Evolutionary conservation across 2,329 filamentous ascomycete genomes (phyloP), one percentile per base, ranked within the genome.

Genomic region (Tolypocladium tundrense): DNA sequence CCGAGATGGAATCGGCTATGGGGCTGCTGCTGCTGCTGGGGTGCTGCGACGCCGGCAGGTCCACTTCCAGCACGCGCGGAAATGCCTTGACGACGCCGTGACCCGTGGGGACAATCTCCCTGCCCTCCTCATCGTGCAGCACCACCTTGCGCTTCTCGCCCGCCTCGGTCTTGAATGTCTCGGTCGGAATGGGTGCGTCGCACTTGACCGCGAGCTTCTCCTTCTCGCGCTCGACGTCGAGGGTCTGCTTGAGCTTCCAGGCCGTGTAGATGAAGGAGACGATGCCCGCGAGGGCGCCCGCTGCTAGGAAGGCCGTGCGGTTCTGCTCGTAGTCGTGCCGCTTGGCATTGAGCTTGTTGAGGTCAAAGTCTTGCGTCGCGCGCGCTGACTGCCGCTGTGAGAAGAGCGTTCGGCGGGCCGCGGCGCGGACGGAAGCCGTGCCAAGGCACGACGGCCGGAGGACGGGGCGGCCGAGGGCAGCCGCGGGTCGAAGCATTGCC

Each of bases 71-170:
- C 3, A 81, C 85, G 58, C 86, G 82, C 2, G 92, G 92, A 69
- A 96, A 95, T 56, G 82, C 79, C 1, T 90, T 87, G 4, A 96
- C 83, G n/a, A 85, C 87, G 63, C 79, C 86, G 64, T 92, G 91
- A 16, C 91, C 91, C 0, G 91, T 96, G 19, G 88, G 82, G 0
- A 96, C 86, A 50, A 94, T 77, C 68, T 94, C 88, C 52, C 81
- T 79, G 48, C 87, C 87, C 16, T 88, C 79, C n/a, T 83, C 80
- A 61, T 87, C 85, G 59, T 86, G 85, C 1, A 88, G 71, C 16
- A 88, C 79, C 1, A 83, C 74, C 68, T 83, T 84, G 65, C 81
- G 77, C 69, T 76, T 76, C 60, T 75, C 75, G 41, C 79, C 78
- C 21, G 73, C 75, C 60, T 80, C 75, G 14, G 72, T 76, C 60